Base-by-base conservation (phyloP, 2,329 filamentous ascomycete species). In the Sarocladium oryzae region DNA sequence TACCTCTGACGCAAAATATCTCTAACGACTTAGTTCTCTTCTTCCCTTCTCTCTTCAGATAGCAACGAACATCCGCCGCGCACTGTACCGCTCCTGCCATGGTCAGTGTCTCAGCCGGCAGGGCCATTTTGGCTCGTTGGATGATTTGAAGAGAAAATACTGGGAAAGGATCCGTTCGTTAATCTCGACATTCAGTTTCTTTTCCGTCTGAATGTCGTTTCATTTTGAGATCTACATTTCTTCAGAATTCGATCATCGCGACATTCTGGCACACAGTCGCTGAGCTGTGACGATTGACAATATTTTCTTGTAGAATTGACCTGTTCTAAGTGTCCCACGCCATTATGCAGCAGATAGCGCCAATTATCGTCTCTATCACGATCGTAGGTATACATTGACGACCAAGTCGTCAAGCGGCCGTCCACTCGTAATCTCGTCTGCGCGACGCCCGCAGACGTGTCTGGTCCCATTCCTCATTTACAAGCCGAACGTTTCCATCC, bases 161-260 rank as follows among this genome's bases (percentile, higher is more conserved):
- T 57, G 56, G 55, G 55, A 63, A 61, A 61, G 56, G 73, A 75
- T 77, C 75, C 72, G 69, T 18, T 77, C 74, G 74, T 78, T 78
- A 78, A 78, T 78, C 75, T 73, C 75, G 72, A 67, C 72, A 69
- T 60, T 69, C 69, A 69, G 67, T 67, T 53, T 48, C 43, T 48
- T 16, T 60, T 65, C 71, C 66, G 69, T 78, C 74, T 72, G 70
- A 65, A 66, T 71, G 69, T 66, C 70, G 75, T 78, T 78, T 78
- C 75, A 78, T 76, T 75, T 70, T 69, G 74, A 75, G 75, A 78
- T 78, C 75, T 76, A 78, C 75, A 78, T 74, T 68, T 55, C 54
- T 51, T 35, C 30, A 20, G 15, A n/a, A 48, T 32, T 10, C 24
- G 16, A 41, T 51, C n/a, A n/a, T n/a, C n/a, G n/a, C n/a, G n/a